Evolutionary conservation across 2,329 filamentous ascomycete genomes (phyloP).

Genomic region (Helminthosporium solani): DNA sequence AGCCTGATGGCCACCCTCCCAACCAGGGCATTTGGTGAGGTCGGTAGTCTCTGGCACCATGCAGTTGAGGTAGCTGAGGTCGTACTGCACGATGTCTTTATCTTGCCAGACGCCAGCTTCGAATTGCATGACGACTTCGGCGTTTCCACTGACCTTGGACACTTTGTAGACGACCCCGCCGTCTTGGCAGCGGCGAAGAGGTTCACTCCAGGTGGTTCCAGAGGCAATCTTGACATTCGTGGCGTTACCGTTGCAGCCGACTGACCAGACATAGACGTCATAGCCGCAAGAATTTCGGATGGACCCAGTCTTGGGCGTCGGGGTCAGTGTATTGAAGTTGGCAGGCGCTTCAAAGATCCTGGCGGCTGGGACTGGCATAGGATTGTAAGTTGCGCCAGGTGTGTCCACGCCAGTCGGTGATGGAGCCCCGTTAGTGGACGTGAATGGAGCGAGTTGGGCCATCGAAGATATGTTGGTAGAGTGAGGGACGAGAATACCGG

Average conservation of each 20-base stretch:
- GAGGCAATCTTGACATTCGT: constrained; percentile 2
- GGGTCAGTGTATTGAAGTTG: constrained; percentile 6
- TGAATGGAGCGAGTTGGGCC: background rate
- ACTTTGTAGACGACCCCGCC: too few species aligned
- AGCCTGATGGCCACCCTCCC: constrained; percentile 9
- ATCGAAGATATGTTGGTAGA: background rate
- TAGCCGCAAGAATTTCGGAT: constrained; percentile 23
- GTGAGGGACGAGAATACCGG: background rate
- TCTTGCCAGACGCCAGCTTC: background rate
- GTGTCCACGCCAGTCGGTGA: background rate
- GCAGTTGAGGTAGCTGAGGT: constrained; percentile 12
- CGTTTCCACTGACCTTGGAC: constrained; percentile 1
- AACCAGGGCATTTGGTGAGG: constrained; percentile 7
- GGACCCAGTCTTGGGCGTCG: too few species aligned
- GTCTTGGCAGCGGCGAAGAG: constrained; percentile 5
- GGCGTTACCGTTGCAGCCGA: constrained; percentile 6
- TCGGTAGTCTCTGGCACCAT: constrained; percentile 3
- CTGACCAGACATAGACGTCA: constrained; percentile 17
- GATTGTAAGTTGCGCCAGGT: constrained; percentile 3
- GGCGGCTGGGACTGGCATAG: too few species aligned
- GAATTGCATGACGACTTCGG: constrained; percentile 7
- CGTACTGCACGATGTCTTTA: constrained; percentile 3
- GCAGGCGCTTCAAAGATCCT: too few species aligned
- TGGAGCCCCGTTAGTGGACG: background rate
- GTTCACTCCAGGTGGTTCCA: constrained; percentile 7